A percentile compares a stretch with the other conserved stretches of the same genome.
Conservation (phyloP, 1,284 basidiomycete species). For the Amylostereum areolatum region DNA sequence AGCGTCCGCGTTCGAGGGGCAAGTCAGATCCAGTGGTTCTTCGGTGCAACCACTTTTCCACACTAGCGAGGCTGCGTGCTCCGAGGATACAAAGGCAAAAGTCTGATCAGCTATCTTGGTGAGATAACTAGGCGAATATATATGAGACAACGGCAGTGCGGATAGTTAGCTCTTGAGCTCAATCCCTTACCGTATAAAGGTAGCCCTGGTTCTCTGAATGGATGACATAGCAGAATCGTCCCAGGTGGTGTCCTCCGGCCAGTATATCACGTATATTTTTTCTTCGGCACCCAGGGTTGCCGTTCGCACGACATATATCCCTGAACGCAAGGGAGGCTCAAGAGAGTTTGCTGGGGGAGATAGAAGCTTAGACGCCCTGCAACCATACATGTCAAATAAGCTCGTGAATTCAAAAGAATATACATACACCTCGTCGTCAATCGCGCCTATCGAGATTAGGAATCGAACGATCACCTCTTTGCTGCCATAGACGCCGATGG, state of each 20-base stretch:
- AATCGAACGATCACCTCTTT: slow-evolving; percentile 41
- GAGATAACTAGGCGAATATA: slow-evolving; percentile 35
- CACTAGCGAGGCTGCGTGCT: slow-evolving; percentile 35
- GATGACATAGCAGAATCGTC: slow-evolving; percentile 39
- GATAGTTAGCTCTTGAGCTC: too few relatives aligned
- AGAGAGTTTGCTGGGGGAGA: not conserved
- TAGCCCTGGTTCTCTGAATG: slow-evolving; percentile 45
- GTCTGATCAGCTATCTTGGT: slow-evolving; percentile 51
- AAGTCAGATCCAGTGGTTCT: slow-evolving; percentile 13
- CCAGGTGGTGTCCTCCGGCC: slow-evolving; percentile 61
- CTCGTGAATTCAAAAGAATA: too few relatives aligned
- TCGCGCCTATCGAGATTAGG: slow-evolving; percentile 25
- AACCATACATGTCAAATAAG: too few relatives aligned
- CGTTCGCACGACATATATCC: slow-evolving; percentile 35
- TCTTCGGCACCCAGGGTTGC: not conserved
- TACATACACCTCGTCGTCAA: slow-evolving; percentile 33
- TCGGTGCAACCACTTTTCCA: slow-evolving; percentile 31
- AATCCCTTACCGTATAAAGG: slow-evolving; percentile 48
- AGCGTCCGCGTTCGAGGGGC: too few relatives aligned
- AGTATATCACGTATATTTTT: slow-evolving; percentile 45
- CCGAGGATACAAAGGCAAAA: slow-evolving; percentile 38
- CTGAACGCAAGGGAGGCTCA: slow-evolving; percentile 30
- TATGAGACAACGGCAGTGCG: not conserved
- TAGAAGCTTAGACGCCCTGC: slow-evolving; percentile 6
- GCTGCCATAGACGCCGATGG: slow-evolving; percentile 52